Base-by-base conservation (phyloP, 192 early-diverging fungal species). In the Hyaloraphidium curvatum region DNA sequence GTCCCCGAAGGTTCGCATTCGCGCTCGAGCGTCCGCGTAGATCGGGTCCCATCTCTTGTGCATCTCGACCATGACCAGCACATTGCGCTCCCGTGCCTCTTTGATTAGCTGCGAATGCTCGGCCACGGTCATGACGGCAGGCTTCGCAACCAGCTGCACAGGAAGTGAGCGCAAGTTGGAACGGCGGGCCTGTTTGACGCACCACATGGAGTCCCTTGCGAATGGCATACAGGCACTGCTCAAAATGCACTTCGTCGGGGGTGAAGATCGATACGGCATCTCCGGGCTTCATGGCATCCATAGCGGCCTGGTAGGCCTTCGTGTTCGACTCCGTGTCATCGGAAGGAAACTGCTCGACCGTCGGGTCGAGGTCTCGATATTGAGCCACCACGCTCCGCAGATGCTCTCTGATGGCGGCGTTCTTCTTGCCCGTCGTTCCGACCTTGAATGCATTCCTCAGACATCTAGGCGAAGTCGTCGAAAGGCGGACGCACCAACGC, bases 41-140 rank as follows among this genome's bases (percentile, higher is more conserved):
- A 64, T 65, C 14, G 68, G 67, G 40, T 70, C 68, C 35, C 65
- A 70, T 19, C 68, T 53, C 60, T 70, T 70, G 39, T 70, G 68
- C 11, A 69, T 55, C 31, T 70, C 68, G 9, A 70, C 59, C 39
- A 58, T 53, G 11, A 60, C 59, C 37, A 65, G 39, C 9, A 70
- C 67, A 30, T 55, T 55, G 25, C 67, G 19, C 25, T 61, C 58
- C 53, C 63, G 40, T 11, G 68, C 68, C 31, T 55, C 55, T 4
- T 56, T 48, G 21, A 67, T 52, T 5, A 70, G 48, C 1, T 39
- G 29, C 21, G 53, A 30, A 52, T 70, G 68, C 0, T 70, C 52
- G 1, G 39, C 55, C 19, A 70, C 26, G 2, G 58, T 25, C 63
- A 70, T 71, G 0, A 69, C 68, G 11, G 67, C 67, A 25, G 68